Conservation (phyloP, 371 early-diverging fungal genomes). For the Mortierella sp. region DNA sequence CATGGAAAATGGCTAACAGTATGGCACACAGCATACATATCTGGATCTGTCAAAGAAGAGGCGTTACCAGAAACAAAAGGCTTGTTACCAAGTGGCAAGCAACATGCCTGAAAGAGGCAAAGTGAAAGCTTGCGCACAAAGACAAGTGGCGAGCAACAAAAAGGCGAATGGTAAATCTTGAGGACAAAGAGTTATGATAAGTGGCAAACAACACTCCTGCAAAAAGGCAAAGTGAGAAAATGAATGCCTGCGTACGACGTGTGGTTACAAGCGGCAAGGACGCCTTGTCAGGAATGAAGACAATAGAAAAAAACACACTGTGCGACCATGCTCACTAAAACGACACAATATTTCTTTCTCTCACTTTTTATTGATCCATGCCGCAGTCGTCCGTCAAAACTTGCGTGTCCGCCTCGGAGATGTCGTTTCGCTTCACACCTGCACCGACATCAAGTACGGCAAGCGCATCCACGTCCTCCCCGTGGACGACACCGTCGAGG, state of each 20-base stretch:
- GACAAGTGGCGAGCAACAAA: no score
- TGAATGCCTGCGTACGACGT: neutral
- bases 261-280: neutral
- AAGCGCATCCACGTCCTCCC: conserved; percentile 97
- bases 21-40: no score
- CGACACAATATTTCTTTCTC: neutral
- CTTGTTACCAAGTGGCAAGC: no score
- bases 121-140: no score
- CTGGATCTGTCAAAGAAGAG: no score
- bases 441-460: conserved; percentile 97
- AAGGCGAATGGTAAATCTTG: no score
- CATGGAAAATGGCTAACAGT: no score
- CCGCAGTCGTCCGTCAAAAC: conserved; percentile 94
- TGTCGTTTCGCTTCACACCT: conserved; percentile 96
- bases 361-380: neutral
- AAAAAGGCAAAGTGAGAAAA: neutral
- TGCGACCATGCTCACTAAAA: neutral
- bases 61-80: no score
- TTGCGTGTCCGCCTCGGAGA: conserved; percentile 98
- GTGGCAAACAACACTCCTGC: neutral
- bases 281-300: neutral
- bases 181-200: neutral
- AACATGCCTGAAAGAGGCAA: no score
- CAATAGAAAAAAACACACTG: neutral
- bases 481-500: conserved; percentile 99